Evolutionary conservation across 2,329 filamentous ascomycete genomes (phyloP), one percentile per base, ranked within the genome.

Genomic region (Gremmenia infestans): DNA sequence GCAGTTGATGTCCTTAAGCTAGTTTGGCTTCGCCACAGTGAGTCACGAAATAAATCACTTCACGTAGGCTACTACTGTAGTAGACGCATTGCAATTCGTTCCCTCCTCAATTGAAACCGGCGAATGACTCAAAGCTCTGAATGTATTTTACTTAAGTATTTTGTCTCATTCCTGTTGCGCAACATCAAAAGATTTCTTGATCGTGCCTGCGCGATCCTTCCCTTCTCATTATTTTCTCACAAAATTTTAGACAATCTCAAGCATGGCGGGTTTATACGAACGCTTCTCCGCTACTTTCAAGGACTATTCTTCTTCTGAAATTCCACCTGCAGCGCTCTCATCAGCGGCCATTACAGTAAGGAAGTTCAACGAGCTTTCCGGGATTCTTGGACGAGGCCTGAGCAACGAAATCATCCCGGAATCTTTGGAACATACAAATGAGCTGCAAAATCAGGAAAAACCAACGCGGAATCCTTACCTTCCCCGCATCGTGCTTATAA

Each of bases 231-330:
- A 36, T 8, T 15, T 19, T 45, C 22, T 45, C 9, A 39, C 32
- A 14, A 5, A 51, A 19, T 45, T 19, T 40, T 45, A 6, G 9
- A 55, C 4, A 19, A 36, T 14, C 23, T 15, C 40, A 25, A 2
- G 15, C 15, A 57, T 57, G 55, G 55, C 50, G 39, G 28, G 48
- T n/a, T 22, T 53, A 32, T 48, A 51, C 15, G 50, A 57, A 19
- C 23, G 50, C 6, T 47, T 48, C 22, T 28, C 25, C 7, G 50
- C 40, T 17, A 28, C 47, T 35, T 6, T 15, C n/a, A 45, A 9
- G n/a, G 51, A 53, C 19, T n/a, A 49, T n/a, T 15, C 19, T n/a
- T 15, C 19, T 4, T 49, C 48, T 1, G 11, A 15, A 9, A 42
- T 42, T 5, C 15, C 11, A 28, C 12, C 23, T 32, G 25, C 2